Percentiles rank a stretch among this genome's conserved stretches.
These are phyloP conservation scores for Platanus orientalis DNA, from an alignment of 164 flowering plant species.

Conservation along the genomic window DNA sequence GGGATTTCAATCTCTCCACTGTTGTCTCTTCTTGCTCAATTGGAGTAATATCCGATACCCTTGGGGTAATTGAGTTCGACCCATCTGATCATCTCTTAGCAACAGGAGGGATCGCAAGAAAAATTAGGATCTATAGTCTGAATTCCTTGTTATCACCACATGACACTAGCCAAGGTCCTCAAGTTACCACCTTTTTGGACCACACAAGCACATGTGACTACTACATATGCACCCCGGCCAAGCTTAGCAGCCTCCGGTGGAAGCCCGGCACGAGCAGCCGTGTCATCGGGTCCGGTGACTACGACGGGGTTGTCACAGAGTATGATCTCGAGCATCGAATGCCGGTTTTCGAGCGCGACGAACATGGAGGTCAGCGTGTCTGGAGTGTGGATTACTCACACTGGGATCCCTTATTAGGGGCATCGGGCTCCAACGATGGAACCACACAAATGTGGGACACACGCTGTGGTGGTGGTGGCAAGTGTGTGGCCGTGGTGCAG, in stretches of 20 bases:
- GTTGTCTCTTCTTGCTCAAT: constrained; percentile 30
- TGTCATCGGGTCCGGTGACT: constrained; percentile 61
- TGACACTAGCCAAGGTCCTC: neutral
- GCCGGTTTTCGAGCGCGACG: constrained; percentile 69
- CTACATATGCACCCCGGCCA: constrained; percentile 67
- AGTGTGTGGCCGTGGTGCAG: constrained; percentile 30
- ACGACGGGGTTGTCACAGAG: constrained; percentile 72
- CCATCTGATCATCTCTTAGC: constrained; percentile 43
- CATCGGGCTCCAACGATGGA: constrained; percentile 75
- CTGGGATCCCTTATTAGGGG: constrained; percentile 39
- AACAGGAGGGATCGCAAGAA: constrained; percentile 70
- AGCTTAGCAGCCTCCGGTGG: constrained; percentile 72
- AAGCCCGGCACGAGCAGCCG: constrained; percentile 39
- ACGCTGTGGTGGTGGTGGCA: constrained; percentile 31
- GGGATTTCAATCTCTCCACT: constrained; percentile 57
- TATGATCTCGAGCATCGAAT: constrained; percentile 51
- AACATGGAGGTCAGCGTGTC: constrained; percentile 67
- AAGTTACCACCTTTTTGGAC: constrained; percentile 13
- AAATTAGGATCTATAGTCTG: constrained; percentile 46
- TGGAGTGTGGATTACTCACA: constrained; percentile 71
- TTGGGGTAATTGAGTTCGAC: constrained; percentile 64
- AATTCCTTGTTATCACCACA: constrained; percentile 18
- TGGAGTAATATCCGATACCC: constrained; percentile 35
- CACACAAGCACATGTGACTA: constrained; percentile 37
- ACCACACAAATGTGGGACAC: constrained; percentile 71